phyloP scores from a whole-genome alignment of 768 basidiomycete genomes.

The Hericium rajendrae region DNA sequence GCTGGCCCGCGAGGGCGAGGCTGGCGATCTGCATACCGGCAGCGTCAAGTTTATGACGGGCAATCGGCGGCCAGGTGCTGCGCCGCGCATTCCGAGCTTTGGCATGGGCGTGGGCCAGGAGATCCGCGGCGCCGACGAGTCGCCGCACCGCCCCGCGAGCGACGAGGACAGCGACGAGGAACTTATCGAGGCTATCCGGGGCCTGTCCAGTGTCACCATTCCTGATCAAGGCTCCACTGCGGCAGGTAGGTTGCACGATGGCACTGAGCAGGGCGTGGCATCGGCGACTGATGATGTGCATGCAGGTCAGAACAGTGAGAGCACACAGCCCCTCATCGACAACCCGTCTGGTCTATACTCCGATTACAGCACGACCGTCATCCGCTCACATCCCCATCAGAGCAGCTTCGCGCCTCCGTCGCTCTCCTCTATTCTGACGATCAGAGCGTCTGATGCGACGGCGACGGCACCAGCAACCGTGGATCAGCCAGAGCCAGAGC shows the following conservation, averaged over 20 bases:
- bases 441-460: constrained; percentile 36
- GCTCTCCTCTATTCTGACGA: constrained; percentile 39
- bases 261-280: too few relatives aligned
- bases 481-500: neutral
- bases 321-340: constrained; percentile 47
- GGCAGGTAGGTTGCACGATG: constrained; percentile 1
- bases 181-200: constrained; percentile 49
- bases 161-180: constrained; percentile 61
- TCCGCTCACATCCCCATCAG: constrained; percentile 37
- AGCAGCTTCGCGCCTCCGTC: constrained; percentile 14
- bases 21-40: constrained; percentile 67
- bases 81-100: constrained; percentile 82
- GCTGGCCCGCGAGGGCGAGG: constrained; percentile 49
- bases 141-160: constrained; percentile 25
- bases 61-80: constrained; percentile 44
- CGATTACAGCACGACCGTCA: constrained; percentile 63
- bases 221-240: constrained; percentile 23
- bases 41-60: constrained; percentile 77
- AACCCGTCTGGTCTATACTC: constrained; percentile 35
- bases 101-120: constrained; percentile 60
- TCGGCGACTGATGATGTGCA: neutral
- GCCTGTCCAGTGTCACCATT: constrained; percentile 41
- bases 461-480: constrained; percentile 5
- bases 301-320: constrained; percentile 30
- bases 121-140: constrained; percentile 30